These are phyloP conservation scores for Ascochyta clinopodiicola DNA, from an alignment of 2,329 filamentous ascomycete genomes.

Conservation along the genomic window DNA sequence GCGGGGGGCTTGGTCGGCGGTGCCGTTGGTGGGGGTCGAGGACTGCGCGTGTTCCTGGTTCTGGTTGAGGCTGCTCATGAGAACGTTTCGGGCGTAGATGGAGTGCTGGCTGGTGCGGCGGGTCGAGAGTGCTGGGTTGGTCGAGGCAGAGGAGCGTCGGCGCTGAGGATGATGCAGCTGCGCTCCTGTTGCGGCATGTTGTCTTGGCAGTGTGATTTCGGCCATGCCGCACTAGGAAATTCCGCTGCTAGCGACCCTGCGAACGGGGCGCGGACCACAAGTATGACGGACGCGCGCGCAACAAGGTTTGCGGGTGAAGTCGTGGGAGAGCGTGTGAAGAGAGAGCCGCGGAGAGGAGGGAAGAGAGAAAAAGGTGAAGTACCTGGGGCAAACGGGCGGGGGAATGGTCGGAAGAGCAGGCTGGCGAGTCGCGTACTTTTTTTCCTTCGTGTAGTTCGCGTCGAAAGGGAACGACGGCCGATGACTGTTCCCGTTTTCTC, in stretches of 20 bases:
- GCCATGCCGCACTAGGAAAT: slow-evolving; percentile 17
- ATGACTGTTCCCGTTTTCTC: slow-evolving; percentile 16
- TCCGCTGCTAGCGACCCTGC: slow-evolving; percentile 3
- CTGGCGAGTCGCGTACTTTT: not conserved
- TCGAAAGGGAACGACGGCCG: slow-evolving; percentile 3
- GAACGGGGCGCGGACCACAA: slow-evolving; percentile 9
- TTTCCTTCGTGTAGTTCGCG: not conserved
- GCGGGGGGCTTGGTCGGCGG: slow-evolving; percentile 29
- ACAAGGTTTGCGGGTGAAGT: slow-evolving; percentile 1
- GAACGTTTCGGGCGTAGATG: slow-evolving; percentile 57
- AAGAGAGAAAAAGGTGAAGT: not conserved
- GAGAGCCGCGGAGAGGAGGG: too few relatives aligned
- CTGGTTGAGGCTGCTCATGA: slow-evolving; percentile 54
- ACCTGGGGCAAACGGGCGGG: not conserved
- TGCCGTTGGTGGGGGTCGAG: slow-evolving; percentile 15
- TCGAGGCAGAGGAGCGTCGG: slow-evolving; percentile 30
- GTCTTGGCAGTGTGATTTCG: slow-evolving; percentile 22
- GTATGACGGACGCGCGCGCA: slow-evolving; percentile 8
- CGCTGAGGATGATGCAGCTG: slow-evolving; percentile 25
- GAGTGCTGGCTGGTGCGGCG: slow-evolving; percentile 55
- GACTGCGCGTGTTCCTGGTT: slow-evolving; percentile 30
- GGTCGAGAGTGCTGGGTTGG: slow-evolving; percentile 17
- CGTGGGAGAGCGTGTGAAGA: not conserved
- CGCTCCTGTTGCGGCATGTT: slow-evolving; percentile 7
- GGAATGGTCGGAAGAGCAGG: slow-evolving; percentile 5